phyloP scores from a whole-genome alignment of 345 rosid genomes.

The Gossypium ekmanianum region DNA sequence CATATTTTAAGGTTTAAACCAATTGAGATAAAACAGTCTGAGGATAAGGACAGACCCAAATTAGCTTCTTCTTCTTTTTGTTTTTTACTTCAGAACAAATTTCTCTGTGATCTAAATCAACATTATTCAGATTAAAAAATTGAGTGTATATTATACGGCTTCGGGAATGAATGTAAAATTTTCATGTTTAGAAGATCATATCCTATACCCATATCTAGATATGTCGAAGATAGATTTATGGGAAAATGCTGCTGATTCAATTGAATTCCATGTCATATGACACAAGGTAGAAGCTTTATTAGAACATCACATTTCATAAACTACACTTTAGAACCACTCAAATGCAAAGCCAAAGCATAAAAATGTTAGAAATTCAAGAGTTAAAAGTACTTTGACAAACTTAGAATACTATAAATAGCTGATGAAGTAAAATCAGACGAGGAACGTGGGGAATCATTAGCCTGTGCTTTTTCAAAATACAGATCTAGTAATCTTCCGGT shows the following conservation, averaged over 20 bases:
- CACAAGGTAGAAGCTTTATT: background rate
- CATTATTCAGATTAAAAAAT: too few species aligned
- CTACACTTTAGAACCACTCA: background rate
- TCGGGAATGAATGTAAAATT: too few species aligned
- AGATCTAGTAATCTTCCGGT: slow-evolving; percentile 45
- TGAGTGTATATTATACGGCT: too few species aligned
- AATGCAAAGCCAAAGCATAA: background rate
- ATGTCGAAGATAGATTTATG: too few species aligned
- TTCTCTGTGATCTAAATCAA: too few species aligned
- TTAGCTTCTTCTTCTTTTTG: too few species aligned
- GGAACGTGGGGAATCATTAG: background rate
- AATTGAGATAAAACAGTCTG: background rate
- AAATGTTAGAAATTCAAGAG: background rate
- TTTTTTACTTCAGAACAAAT: too few species aligned
- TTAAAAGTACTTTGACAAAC: slow-evolving; percentile 14
- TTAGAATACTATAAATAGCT: background rate
- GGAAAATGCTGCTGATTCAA: background rate
- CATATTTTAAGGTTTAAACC: background rate
- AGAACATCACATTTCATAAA: background rate
- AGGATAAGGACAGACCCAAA: background rate
- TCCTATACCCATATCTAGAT: too few species aligned
- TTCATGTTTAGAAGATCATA: too few species aligned
- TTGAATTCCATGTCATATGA: background rate
- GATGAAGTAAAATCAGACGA: slow-evolving; percentile 8
- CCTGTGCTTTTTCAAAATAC: background rate